Evolutionary conservation across 768 basidiomycete species (phyloP), one percentile per base, ranked within the genome.

Genomic region (Hericium alpestre): DNA sequence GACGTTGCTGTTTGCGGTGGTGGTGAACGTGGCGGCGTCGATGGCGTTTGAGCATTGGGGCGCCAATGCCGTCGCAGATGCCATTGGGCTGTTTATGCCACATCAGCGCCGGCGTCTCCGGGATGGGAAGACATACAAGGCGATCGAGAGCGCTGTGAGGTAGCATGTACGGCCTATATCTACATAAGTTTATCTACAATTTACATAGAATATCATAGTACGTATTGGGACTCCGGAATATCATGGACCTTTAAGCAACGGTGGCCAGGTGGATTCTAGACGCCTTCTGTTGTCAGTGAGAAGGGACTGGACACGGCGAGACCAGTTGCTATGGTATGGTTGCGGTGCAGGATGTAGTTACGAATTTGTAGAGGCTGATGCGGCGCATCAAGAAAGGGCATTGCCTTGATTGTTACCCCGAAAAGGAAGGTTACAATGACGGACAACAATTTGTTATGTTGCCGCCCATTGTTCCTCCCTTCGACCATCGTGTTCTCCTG

Each of bases 121-220:
- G 49, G 82, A 82, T 13, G 86, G 85, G 4, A 92, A 92, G 67
- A 71, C 79, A 52, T 98, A 98, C 78, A 94, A 93, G 71, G 75
- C 79, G 9, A 83, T 98, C 2, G 90, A 92, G 63, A 82, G 84
- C 20, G 84, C 81, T 38, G 82, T 86, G 82, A 64, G 32, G 60
- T 51, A 51, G 43, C 43, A 46, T 1, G 16, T 1, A 32, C 43
- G 16, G 43, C 20, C 8, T 9, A 20, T 46, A 20, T n/a, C n/a
- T 20, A 16, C 41, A 16, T n/a, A n/a, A n/a, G 20, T 6, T 6
- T 43, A 43, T 43, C 41, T 20, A 46, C n/a, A n/a, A 46, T 46
- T 15, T 46, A 20, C 43, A 18, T 46, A n/a, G 20, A 18, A 46
- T 46, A 15, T 46, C 20, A 20, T 46, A 46, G 32, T 6, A 32